Base-by-base conservation (phyloP, 345 rosid genomes). In the Salix caprea region DNA sequence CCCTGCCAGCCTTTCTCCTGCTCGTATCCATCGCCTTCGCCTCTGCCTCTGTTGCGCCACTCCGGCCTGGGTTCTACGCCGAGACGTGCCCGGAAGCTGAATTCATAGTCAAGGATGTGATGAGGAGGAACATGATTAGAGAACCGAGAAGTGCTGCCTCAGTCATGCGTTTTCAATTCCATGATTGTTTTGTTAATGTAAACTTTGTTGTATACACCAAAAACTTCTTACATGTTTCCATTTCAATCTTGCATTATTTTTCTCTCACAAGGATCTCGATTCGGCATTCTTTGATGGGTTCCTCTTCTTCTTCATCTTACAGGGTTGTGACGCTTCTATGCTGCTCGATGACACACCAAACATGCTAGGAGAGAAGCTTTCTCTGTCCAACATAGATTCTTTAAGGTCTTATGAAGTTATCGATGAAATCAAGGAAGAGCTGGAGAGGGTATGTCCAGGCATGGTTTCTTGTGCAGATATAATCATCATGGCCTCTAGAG, bases 81-180 rank as follows among this genome's bases (percentile, higher is more conserved):
- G 70, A 89, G 39, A 84, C 93, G 3, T 95, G 99, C 83, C 97
- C 98, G 24, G 82, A 82, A 23, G 99, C 97, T 0, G 99, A 95
- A 76, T 71, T 39, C 56, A 84, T 89, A 1, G 97, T 91, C 60
- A 83, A 97, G 75, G 79, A 74, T 4, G 86, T 70, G 77, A 91
- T 91, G 97, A 73, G 18, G 78, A 88, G 77, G 78, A 91, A 92
- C 67, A 40, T 91, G 89, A 23, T 80, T 10, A 85, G 83, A 62
- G 99, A 95, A 79, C 88, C 96, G 23, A 83, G 98, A 81, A 90
- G 97, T 66, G 88, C 81, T 0, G 97, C 99, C 75, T 95, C 99
- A 1, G 96, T 95, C 70, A 93, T 95, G 99, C 96, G 97, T 30
- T 89, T 94, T 79, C 98, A 94, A 42, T 92, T 94, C 88, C 98